These are phyloP conservation scores for Metarhizium album DNA, from an alignment of 2,329 filamentous ascomycete species.

Conservation along the genomic window DNA sequence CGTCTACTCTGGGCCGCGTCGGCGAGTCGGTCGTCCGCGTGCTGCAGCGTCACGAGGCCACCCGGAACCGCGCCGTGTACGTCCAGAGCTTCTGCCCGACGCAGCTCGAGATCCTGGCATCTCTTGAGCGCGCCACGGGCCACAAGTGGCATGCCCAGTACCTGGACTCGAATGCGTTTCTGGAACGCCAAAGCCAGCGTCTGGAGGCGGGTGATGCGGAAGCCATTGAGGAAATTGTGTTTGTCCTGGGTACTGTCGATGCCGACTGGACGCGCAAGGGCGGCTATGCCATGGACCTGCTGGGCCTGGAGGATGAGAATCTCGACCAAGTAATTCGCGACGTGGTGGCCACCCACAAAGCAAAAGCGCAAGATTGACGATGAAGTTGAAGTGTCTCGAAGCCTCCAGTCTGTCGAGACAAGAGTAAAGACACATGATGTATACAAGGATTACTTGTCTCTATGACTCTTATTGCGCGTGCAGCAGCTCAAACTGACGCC, in stretches of 20 bases:
- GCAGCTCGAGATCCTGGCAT: conserved; percentile 35
- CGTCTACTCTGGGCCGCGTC: conserved; percentile 37
- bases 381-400: background rate
- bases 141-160: conserved; percentile 23
- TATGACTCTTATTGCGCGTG: no score
- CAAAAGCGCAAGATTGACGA: background rate
- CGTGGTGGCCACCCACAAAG: conserved; percentile 18
- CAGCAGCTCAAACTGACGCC: no score
- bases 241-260: conserved; percentile 35
- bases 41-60: conserved; percentile 36
- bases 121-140: conserved; percentile 39
- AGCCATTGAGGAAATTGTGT: conserved; percentile 37
- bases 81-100: conserved; percentile 35
- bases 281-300: conserved; percentile 35
- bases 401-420: background rate
- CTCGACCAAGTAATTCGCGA: conserved; percentile 29
- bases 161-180: conserved; percentile 27
- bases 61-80: conserved; percentile 38
- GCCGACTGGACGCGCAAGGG: conserved; percentile 36
- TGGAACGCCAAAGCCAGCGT: conserved; percentile 25
- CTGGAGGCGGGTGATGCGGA: conserved; percentile 26
- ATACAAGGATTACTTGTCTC: no score
- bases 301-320: conserved; percentile 35
- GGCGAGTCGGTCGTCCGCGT: conserved; percentile 38
- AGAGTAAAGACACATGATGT: background rate